Conservation (phyloP, 129 eudicot genomes). For the Tanacetum coccineum region DNA sequence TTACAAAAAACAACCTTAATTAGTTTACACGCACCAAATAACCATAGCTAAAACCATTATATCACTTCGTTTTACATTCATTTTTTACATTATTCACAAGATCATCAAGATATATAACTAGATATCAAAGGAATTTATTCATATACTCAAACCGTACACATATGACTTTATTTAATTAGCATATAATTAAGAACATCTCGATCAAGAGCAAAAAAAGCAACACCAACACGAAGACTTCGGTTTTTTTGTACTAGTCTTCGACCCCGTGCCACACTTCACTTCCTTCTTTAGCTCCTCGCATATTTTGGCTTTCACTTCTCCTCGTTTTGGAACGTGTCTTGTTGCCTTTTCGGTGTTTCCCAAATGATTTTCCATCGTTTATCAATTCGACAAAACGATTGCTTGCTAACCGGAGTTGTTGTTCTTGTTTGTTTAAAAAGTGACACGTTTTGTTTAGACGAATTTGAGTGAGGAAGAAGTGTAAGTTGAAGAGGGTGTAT, state of each 20-base stretch:
- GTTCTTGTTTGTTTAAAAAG: neutral
- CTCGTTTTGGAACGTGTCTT: slow-evolving; percentile 21
- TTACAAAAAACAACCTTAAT: too few species aligned
- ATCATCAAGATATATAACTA: too few species aligned
- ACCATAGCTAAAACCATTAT: too few species aligned
- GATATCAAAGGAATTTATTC: too few species aligned
- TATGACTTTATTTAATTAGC: too few species aligned
- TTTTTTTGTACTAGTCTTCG: slow-evolving; percentile 2
- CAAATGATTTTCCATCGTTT: slow-evolving; percentile 14
- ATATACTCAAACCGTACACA: too few species aligned
- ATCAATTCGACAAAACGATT: slow-evolving; percentile 9
- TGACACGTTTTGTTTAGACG: neutral
- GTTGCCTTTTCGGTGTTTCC: neutral
- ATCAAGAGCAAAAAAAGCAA: slow-evolving; percentile 11
- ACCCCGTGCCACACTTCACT: slow-evolving; percentile 3
- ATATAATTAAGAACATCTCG: neutral
- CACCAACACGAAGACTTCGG: slow-evolving; percentile 25
- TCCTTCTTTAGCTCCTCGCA: slow-evolving; percentile 20
- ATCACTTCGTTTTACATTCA: too few species aligned
- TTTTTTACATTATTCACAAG: too few species aligned
- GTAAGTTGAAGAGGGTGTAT: slow-evolving; percentile 10
- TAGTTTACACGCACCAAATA: too few species aligned
- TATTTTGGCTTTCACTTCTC: slow-evolving; percentile 28
- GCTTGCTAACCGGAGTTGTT: too few species aligned
- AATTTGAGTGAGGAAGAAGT: slow-evolving; percentile 12